A percentile compares a stretch with the other conserved stretches of the same genome.
Conservation (phyloP, 208 protist genomes). For the Tetramitus jugosus region DNA sequence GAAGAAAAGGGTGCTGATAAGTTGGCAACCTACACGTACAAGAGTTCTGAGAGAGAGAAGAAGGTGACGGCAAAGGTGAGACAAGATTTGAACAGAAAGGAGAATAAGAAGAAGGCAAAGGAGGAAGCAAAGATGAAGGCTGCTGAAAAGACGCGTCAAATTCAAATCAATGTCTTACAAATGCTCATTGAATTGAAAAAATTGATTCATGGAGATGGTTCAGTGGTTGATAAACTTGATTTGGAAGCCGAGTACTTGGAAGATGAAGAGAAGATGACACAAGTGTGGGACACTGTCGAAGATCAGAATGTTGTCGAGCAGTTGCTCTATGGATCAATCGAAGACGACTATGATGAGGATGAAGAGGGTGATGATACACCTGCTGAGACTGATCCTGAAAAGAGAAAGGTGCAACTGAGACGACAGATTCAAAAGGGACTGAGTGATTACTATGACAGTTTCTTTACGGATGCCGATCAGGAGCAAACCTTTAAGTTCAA, state of each 20-base stretch:
- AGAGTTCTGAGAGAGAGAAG: background rate
- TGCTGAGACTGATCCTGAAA: background rate
- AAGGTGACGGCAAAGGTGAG: background rate
- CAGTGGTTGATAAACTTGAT: background rate
- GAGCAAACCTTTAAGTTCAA: conserved; percentile 8
- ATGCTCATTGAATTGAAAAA: background rate
- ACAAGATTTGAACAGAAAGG: background rate
- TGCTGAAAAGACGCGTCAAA: background rate
- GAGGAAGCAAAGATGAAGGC: background rate
- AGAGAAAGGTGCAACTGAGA: too few relatives aligned
- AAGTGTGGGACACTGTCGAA: background rate
- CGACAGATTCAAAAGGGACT: background rate
- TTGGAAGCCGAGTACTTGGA: background rate
- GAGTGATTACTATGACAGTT: conserved; percentile 1
- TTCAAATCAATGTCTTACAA: background rate
- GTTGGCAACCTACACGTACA: background rate
- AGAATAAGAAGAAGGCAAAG: background rate
- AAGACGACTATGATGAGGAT: background rate
- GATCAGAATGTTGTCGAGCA: background rate
- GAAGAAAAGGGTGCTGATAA: background rate
- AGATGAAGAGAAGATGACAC: background rate
- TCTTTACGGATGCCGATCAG: background rate
- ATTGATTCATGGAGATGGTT: background rate
- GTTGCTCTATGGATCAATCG: background rate
- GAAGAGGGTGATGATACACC: background rate